phyloP scores from a whole-genome alignment of 192 early-diverging fungal genomes.

The Mortierella claussenii region DNA sequence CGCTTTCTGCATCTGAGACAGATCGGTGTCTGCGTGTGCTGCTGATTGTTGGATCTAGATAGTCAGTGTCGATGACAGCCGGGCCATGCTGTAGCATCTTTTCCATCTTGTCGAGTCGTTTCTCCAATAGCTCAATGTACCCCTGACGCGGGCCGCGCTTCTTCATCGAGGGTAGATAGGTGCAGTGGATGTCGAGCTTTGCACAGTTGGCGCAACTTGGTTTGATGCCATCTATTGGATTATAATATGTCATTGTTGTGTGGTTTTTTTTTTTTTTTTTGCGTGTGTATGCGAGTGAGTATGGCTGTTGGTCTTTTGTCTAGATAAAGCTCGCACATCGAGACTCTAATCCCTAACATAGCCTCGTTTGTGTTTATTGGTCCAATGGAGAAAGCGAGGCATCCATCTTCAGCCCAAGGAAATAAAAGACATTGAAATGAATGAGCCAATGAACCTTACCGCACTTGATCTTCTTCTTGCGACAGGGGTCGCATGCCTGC shows the following conservation, averaged over 20 bases:
- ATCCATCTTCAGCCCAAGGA: too few species aligned
- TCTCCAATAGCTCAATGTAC: constrained; percentile 82
- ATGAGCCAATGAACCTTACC: constrained; percentile 43
- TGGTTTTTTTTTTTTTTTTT: background rate
- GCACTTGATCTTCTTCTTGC: constrained; percentile 77
- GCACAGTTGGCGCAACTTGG: constrained; percentile 86
- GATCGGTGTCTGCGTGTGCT: background rate
- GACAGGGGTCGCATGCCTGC: constrained; percentile 79
- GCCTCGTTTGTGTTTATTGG: too few species aligned
- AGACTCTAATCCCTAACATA: too few species aligned
- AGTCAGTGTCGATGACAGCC: constrained; percentile 11
- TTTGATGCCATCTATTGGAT: constrained; percentile 65
- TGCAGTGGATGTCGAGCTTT: constrained; percentile 72
- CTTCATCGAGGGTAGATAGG: constrained; percentile 86
- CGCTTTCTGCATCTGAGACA: background rate
- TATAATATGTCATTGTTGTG: background rate
- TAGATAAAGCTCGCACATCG: too few species aligned
- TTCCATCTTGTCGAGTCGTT: constrained; percentile 83
- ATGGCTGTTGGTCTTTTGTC: too few species aligned
- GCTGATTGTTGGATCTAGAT: background rate
- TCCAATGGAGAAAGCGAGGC: too few species aligned
- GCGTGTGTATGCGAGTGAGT: constrained; percentile 4
- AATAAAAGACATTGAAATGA: too few species aligned
- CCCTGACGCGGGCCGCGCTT: constrained; percentile 91
- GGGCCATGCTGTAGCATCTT: constrained; percentile 65